Conservation (phyloP, 176 grass and related monocot species). For the Juncus inflexus region DNA sequence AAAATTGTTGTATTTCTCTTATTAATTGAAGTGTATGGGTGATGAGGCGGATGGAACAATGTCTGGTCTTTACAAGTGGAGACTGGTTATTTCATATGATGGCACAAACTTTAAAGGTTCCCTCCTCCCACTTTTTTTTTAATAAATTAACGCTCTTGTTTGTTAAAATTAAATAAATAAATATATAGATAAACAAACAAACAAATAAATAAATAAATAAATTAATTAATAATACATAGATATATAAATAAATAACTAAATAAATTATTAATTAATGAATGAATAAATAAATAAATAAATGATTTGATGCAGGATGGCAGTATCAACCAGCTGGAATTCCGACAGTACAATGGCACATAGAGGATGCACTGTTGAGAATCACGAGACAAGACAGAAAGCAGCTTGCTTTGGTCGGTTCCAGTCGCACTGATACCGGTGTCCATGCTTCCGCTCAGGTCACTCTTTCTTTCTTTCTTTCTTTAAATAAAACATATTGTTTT, state of each 20-base stretch:
- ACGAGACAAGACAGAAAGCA: conserved; percentile 74
- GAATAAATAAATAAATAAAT: too few relatives aligned
- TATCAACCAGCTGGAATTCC: conserved; percentile 74
- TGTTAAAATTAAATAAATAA: too few relatives aligned
- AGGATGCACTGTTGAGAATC: conserved; percentile 61
- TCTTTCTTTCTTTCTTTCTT: not conserved
- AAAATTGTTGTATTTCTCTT: conserved; percentile 9
- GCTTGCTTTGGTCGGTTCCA: conserved; percentile 73
- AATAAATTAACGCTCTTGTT: too few relatives aligned
- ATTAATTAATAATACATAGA: too few relatives aligned
- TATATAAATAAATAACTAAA: too few relatives aligned
- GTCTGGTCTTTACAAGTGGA: conserved; percentile 49
- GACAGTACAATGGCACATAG: conserved; percentile 79
- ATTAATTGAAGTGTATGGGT: conserved; percentile 2
- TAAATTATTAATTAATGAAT: too few relatives aligned
- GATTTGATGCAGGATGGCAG: conserved; percentile 67
- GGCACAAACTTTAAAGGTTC: conserved; percentile 85
- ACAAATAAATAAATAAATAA: too few relatives aligned
- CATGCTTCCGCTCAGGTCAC: conserved; percentile 96
- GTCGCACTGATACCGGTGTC: conserved; percentile 94
- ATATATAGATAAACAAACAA: too few relatives aligned
- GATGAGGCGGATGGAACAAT: conserved; percentile 12
- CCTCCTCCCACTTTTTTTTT: not conserved
- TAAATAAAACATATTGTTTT: conserved; percentile 4
- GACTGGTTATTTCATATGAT: conserved; percentile 84